A percentile compares a stretch with the other conserved stretches of the same genome.
These are phyloP conservation scores for Fraxinus ornus DNA, from an alignment of 305 asterid genomes.

Conservation along the genomic window DNA sequence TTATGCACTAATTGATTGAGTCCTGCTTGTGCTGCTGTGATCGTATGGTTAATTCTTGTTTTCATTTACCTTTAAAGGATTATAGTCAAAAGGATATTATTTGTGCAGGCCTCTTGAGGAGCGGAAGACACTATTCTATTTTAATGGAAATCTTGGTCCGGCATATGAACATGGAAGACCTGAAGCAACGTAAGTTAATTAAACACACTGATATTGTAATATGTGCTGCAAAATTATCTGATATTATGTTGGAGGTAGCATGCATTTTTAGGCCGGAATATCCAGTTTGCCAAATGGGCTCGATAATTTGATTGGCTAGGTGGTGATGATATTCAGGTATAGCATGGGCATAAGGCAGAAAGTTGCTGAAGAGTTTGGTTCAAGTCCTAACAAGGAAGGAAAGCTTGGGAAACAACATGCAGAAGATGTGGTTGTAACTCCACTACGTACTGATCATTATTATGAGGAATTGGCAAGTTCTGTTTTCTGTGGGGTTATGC, in stretches of 20 bases:
- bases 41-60: not conserved
- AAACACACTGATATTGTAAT: constrained; percentile 7
- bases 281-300: not conserved
- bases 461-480: constrained; percentile 75
- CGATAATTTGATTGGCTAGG: constrained; percentile 7
- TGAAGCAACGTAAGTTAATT: constrained; percentile 72
- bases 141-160: constrained; percentile 95
- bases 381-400: constrained; percentile 77
- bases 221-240: constrained; percentile 14
- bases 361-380: constrained; percentile 87
- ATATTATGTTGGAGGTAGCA: not conserved
- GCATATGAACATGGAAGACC: constrained; percentile 88
- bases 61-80: not conserved
- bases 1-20: not conserved
- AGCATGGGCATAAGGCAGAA: constrained; percentile 99
- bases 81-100: constrained; percentile 6
- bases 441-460: constrained; percentile 64
- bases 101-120: constrained; percentile 71
- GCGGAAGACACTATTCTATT: constrained; percentile 77
- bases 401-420: constrained; percentile 83
- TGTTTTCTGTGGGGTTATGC: constrained; percentile 94
- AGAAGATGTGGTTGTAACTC: constrained; percentile 78
- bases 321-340: constrained; percentile 55
- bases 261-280: not conserved
- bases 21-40: not conserved